Conservation (phyloP, 2,329 filamentous ascomycete genomes). For the Lasiodiplodia citricola region DNA sequence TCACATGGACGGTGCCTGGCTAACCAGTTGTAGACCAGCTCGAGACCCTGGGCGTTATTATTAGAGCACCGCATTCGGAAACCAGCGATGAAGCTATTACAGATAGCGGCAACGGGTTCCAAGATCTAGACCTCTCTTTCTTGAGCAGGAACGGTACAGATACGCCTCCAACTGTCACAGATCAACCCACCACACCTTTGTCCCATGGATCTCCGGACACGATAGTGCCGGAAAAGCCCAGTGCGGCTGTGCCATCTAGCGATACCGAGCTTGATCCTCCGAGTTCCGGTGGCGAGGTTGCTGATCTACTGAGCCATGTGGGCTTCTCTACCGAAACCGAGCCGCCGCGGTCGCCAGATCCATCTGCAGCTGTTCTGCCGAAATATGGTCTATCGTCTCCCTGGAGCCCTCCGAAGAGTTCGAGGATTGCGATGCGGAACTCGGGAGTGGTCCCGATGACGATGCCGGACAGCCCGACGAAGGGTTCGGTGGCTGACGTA, state of each 20-base stretch:
- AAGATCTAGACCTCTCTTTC: slow-evolving; percentile 15
- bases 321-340: not conserved
- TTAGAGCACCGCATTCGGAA: not conserved
- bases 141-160: not conserved
- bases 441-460: not conserved
- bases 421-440: slow-evolving; percentile 4
- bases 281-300: not conserved
- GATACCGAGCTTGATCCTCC: not conserved
- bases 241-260: not conserved
- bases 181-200: not conserved
- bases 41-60: slow-evolving; percentile 21
- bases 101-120: slow-evolving; percentile 18
- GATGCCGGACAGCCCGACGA: slow-evolving; percentile 3
- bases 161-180: not conserved
- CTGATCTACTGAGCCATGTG: not conserved
- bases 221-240: not conserved
- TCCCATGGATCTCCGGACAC: not conserved
- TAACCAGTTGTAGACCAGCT: slow-evolving; percentile 25
- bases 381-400: not conserved
- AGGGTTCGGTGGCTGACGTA: slow-evolving; percentile 9
- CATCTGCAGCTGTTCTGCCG: not conserved
- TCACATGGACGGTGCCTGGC: not conserved
- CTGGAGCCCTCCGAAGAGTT: not conserved
- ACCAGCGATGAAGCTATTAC: not conserved
- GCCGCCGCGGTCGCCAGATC: not conserved